Conservation (phyloP, 2,329 filamentous ascomycete genomes). For the Didymosphaeria variabile region DNA sequence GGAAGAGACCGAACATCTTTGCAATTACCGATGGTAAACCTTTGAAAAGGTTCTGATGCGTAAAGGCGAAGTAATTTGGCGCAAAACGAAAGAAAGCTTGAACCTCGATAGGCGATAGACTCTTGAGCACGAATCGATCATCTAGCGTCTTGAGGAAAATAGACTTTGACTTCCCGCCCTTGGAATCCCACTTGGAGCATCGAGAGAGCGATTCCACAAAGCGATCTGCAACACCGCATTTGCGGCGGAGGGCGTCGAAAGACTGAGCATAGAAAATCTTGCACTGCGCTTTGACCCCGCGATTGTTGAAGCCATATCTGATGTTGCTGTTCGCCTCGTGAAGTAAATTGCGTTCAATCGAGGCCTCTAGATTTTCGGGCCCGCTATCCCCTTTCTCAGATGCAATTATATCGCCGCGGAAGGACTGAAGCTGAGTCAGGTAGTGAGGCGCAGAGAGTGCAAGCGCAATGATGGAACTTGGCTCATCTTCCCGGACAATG, state of each 20-base stretch:
- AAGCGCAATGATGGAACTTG: constrained; percentile 93
- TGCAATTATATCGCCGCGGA: constrained; percentile 56
- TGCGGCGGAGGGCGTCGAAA: constrained; percentile 91
- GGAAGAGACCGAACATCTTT: constrained; percentile 99
- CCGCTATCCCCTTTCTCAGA: constrained; percentile 31
- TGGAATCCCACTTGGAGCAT: constrained; percentile 97
- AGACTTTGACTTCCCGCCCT: constrained; percentile 96
- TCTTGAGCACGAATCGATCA: constrained; percentile 92
- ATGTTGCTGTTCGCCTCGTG: constrained; percentile 89
- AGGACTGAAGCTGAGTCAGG: constrained; percentile 76
- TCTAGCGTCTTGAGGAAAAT: constrained; percentile 97
- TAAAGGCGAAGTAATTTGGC: constrained; percentile 96
- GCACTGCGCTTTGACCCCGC: constrained; percentile 93
- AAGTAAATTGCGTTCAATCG: constrained; percentile 85
- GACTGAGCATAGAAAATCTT: constrained; percentile 99
- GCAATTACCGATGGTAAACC: constrained; percentile 93
- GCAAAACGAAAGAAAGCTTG: constrained; percentile 95
- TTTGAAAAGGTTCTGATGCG: constrained; percentile 95
- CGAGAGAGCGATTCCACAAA: constrained; percentile 95
- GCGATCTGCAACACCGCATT: constrained; percentile 91
- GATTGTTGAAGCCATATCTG: constrained; percentile 94
- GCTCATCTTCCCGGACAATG: constrained; percentile 96
- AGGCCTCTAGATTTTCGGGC: constrained; percentile 63
- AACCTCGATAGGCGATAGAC: constrained; percentile 88
- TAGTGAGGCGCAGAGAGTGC: constrained; percentile 91